Base-by-base conservation (phyloP, 768 basidiomycete genomes). In the Lactifluus pinguis region DNA sequence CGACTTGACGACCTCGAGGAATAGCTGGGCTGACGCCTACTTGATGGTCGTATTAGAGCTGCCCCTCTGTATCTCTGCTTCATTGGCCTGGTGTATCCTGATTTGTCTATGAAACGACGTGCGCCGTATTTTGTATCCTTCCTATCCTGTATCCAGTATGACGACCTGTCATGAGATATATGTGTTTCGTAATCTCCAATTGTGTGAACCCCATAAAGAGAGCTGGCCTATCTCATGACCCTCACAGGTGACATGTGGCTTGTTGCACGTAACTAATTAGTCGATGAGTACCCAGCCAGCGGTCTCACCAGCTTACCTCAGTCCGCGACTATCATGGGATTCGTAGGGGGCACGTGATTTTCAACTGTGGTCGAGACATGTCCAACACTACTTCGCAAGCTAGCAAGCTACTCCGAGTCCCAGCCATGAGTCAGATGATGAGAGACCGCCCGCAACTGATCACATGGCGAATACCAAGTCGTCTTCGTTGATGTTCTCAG, bases 101-200 rank as follows among this genome's bases (percentile, higher is more conserved):
- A 8, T 53, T 30, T 39, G 38, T 34, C 42, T 44, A 21, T 29
- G 25, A 48, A 25, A 41, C 11, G 30, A 32, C 30, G 30, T 25
- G 10, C 38, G 5, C 51, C 39, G 50, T 8, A 3, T 19, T 53
- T n/a, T 58, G 25, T 44, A 48, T 53, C 57, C 29, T 53, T 36
- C 51, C 32, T 53, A n/a, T 19, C 39, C 10, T 62, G 56, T 58
- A 49, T 60, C 49, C 54, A 44, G 32, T 58, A 58, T 53, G 56
- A 38, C 14, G 50, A 41, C 41, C 38, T 17, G 39, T 51, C 44
- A 61, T 39, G 50, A 57, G 25, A 61, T 34, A 21, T 47, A 41
- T 49, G 13, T 29, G 4, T 57, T 61, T 57, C n/a, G 11, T 50
- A 49, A 34, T 11, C 6, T 17, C 25, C 15, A 25, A 13, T 4